Base-by-base conservation (phyloP, 1,284 basidiomycete genomes). In the Melanopsichium pennsylvanicum region DNA sequence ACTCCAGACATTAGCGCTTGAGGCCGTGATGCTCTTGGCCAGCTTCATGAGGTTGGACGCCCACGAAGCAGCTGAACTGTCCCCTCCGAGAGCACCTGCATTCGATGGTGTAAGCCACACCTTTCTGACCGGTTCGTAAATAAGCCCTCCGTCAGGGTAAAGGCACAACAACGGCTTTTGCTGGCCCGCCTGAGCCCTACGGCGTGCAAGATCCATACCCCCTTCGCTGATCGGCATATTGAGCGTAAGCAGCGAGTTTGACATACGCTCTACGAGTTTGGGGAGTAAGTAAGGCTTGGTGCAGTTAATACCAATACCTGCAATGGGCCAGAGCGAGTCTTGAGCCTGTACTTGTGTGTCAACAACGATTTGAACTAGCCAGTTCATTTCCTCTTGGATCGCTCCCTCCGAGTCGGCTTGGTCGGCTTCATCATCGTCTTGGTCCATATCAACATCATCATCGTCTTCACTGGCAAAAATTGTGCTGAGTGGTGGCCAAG, bases 291-390 rank as follows among this genome's bases (percentile, higher is more conserved):
- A 62, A 0, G 72, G 67, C 51, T 78, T 78, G 26, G 75, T 78
- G 57, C 75, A 78, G 49, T 78, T 78, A 58, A 78, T 73, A 21
- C 75, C 75, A 22, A 78, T 42, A 6, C 74, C 75, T 7, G 46
- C 45, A 35, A 75, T 27, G 1, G 67, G 56, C 69, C 72, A 74
- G 4, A 52, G 38, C 11, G 57, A 57, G 22, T 52, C 50, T 18
- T 56, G 43, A 13, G 49, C 67, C 16, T 58, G 64, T 19, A 68
- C 64, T 27, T 50, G 38, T 9, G 64, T 58, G 38, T 60, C 54
- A 8, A 46, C 46, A 26, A 61, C 64, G 18, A 68, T 61, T 31
- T 68, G 52, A 4, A 68, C 50, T 2, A 68, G 58, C 64, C 58
- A 61, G 32, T 68, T 51, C 64, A 68, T 68, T 27, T 68, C 64